phyloP scores from a whole-genome alignment of 192 early-diverging fungal genomes.

The Coemansia sp. region DNA sequence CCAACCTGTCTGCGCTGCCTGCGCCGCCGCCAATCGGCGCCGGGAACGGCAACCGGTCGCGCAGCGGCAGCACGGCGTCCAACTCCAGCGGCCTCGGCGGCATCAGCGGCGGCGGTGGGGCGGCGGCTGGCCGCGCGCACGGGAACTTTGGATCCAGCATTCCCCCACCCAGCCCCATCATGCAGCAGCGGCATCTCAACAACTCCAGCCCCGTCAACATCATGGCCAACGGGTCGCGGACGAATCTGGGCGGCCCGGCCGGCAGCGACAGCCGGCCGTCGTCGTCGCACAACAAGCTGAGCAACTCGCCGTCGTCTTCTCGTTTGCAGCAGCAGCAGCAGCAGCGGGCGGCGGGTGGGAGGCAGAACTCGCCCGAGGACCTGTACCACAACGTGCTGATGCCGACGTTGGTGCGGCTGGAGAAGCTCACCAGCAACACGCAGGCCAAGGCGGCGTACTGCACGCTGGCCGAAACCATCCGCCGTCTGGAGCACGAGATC shows the following conservation, averaged over 20 bases:
- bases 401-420: slow-evolving; percentile 51
- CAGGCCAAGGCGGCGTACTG: slow-evolving; percentile 51
- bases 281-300: slow-evolving; percentile 38
- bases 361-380: slow-evolving; percentile 46
- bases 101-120: slow-evolving; percentile 21
- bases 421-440: slow-evolving; percentile 50
- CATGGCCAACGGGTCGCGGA: slow-evolving; percentile 16
- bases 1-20: slow-evolving; percentile 47
- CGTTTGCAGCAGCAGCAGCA: slow-evolving; percentile 22
- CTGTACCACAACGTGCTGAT: slow-evolving; percentile 57
- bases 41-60: slow-evolving; percentile 46
- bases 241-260: slow-evolving; percentile 21
- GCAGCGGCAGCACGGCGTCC: slow-evolving; percentile 55
- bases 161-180: slow-evolving; percentile 48
- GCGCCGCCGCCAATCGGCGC: slow-evolving; percentile 48
- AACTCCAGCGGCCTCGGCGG: slow-evolving; percentile 33
- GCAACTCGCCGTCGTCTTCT: slow-evolving; percentile 23
- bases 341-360: slow-evolving; percentile 6
- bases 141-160: slow-evolving; percentile 43
- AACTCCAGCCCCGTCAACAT: slow-evolving; percentile 41
- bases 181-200: slow-evolving; percentile 48
- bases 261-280: slow-evolving; percentile 40
- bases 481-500: slow-evolving; percentile 54
- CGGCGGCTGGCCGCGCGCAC: slow-evolving; percentile 20
- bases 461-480: slow-evolving; percentile 55